Evolutionary conservation across 2,329 filamentous ascomycete species (phyloP).

Genomic region (Aspergillus tanneri): DNA sequence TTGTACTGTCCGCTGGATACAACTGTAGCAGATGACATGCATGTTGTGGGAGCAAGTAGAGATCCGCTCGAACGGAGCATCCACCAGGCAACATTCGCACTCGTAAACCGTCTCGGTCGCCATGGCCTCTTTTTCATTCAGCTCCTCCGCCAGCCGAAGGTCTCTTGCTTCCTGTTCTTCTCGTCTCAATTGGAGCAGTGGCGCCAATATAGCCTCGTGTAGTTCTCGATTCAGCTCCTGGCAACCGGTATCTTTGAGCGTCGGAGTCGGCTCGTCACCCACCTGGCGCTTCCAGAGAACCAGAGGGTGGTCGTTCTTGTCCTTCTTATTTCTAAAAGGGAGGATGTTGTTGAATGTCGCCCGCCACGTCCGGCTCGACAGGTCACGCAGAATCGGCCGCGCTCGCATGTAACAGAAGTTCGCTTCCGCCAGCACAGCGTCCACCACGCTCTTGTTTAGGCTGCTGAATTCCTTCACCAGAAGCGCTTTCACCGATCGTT

Average conservation of each 20-base stretch:
- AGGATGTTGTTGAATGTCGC: slow-evolving; percentile 45
- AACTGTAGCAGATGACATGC: slow-evolving; percentile 61
- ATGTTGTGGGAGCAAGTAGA: slow-evolving; percentile 43
- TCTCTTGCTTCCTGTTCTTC: slow-evolving; percentile 41
- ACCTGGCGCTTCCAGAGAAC: slow-evolving; percentile 39
- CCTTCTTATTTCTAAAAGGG: slow-evolving; percentile 43
- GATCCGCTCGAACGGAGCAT: slow-evolving; percentile 50
- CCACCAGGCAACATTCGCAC: slow-evolving; percentile 50
- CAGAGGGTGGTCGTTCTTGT: slow-evolving; percentile 41
- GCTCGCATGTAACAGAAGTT: slow-evolving; percentile 49
- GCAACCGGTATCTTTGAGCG: slow-evolving; percentile 44
- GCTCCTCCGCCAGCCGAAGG: slow-evolving; percentile 38
- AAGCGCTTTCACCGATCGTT: slow-evolving; percentile 38
- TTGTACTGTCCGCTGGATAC: slow-evolving; percentile 75
- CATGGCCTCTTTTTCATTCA: slow-evolving; percentile 47
- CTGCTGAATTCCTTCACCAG: slow-evolving; percentile 45
- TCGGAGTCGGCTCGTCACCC: slow-evolving; percentile 34
- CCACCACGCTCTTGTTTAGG: slow-evolving; percentile 45
- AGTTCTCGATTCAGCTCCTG: slow-evolving; percentile 47
- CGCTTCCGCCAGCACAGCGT: slow-evolving; percentile 49
- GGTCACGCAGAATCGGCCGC: slow-evolving; percentile 43
- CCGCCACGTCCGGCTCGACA: slow-evolving; percentile 48
- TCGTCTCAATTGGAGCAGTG: slow-evolving; percentile 36
- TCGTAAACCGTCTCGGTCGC: slow-evolving; percentile 46
- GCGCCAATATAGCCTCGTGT: slow-evolving; percentile 36